These are phyloP conservation scores for Fusarium pilosicola DNA, from an alignment of 2,329 filamentous ascomycete species.

Conservation along the genomic window DNA sequence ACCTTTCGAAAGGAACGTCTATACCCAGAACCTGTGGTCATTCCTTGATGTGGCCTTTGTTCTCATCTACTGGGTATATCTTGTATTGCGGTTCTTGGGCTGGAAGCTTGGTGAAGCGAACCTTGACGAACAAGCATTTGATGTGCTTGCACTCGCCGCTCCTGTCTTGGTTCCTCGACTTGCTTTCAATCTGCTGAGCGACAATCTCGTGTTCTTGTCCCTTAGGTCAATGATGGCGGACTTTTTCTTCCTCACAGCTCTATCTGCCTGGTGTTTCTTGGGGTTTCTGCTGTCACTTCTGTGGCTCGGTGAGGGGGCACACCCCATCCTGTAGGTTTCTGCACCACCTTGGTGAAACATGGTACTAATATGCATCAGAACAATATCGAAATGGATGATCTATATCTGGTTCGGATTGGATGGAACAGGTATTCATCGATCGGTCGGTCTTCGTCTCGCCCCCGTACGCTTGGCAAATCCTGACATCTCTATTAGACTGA, in stretches of 20 bases:
- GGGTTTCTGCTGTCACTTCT: constrained; percentile 83
- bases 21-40: constrained; percentile 89
- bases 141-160: constrained; percentile 82
- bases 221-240: constrained; percentile 87
- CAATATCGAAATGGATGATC: constrained; percentile 89
- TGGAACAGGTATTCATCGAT: constrained; percentile 70
- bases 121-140: constrained; percentile 73
- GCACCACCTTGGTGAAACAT: neutral
- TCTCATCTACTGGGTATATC: constrained; percentile 75
- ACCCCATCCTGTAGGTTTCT: constrained; percentile 64
- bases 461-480: neutral
- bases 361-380: constrained; percentile 51
- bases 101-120: constrained; percentile 58
- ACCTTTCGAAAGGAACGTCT: constrained; percentile 70
- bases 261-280: constrained; percentile 85
- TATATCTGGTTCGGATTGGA: constrained; percentile 94
- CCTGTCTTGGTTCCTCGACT: constrained; percentile 81
- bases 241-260: constrained; percentile 78
- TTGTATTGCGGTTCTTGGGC: constrained; percentile 74
- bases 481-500: constrained; percentile 58
- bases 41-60: constrained; percentile 85
- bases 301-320: constrained; percentile 76
- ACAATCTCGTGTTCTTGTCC: constrained; percentile 85
- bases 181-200: constrained; percentile 84
- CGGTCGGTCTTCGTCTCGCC: constrained; percentile 51